These are phyloP conservation scores for Phytophthora aleatoria DNA, from an alignment of 352 stramenopile genomes.

Conservation along the genomic window DNA sequence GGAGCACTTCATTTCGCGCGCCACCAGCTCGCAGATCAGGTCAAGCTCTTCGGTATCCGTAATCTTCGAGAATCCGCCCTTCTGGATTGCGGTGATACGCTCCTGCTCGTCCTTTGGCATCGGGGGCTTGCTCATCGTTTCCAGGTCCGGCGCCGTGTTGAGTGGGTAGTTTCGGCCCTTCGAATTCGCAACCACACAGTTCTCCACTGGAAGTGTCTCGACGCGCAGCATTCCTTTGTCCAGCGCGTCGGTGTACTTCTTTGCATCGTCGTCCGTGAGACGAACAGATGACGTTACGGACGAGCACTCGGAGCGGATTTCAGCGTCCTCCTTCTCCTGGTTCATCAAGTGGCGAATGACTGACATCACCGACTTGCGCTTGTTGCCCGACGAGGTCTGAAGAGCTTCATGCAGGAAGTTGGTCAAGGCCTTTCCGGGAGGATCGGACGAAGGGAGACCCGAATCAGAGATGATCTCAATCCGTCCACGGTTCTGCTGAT, in stretches of 20 bases:
- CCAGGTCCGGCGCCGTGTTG: slow-evolving; percentile 27
- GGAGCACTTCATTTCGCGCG: slow-evolving; percentile 59
- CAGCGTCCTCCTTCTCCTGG: slow-evolving; percentile 37
- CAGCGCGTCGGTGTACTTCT: slow-evolving; percentile 37
- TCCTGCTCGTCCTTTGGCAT: slow-evolving; percentile 45
- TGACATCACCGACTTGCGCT: slow-evolving; percentile 52
- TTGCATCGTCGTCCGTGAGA: slow-evolving; percentile 32
- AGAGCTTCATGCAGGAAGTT: slow-evolving; percentile 39
- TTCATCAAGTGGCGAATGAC: slow-evolving; percentile 66
- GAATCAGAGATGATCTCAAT: slow-evolving; percentile 31
- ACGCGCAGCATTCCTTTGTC: slow-evolving; percentile 37
- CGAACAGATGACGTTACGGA: slow-evolving; percentile 21
- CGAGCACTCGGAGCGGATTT: slow-evolving; percentile 25
- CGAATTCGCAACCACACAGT: slow-evolving; percentile 41
- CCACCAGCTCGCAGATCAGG: slow-evolving; percentile 63
- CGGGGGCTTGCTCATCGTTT: slow-evolving; percentile 31
- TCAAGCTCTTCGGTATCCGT: slow-evolving; percentile 60
- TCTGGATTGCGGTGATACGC: slow-evolving; percentile 47
- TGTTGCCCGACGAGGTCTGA: slow-evolving; percentile 34
- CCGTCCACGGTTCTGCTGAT: slow-evolving; percentile 33
- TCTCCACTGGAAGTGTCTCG: slow-evolving; percentile 34
- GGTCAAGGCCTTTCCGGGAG: slow-evolving; percentile 32
- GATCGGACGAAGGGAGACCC: slow-evolving; percentile 14
- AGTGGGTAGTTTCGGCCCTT: slow-evolving; percentile 49
- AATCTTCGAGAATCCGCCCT: slow-evolving; percentile 44